A percentile compares a stretch with the other conserved stretches of the same genome.
These are phyloP conservation scores for Barbatosphaeria neglecta DNA, from an alignment of 495 filamentous ascomycete species.

Conservation along the genomic window DNA sequence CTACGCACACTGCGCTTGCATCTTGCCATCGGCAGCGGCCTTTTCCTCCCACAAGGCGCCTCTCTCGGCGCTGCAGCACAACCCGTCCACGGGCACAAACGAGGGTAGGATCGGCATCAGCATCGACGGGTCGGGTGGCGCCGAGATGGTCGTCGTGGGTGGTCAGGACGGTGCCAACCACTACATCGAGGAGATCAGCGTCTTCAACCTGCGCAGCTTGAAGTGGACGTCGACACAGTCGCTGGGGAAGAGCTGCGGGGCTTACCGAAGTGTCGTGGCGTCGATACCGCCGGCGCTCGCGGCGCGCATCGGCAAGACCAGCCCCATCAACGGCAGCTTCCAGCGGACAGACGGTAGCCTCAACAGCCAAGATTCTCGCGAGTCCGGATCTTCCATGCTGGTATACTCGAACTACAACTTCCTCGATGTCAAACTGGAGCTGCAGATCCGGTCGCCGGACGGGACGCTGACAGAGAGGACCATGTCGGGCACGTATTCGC, in stretches of 20 bases:
- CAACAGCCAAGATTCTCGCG: constrained; percentile 38
- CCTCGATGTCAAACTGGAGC: constrained; percentile 85
- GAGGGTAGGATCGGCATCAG: constrained; percentile 76
- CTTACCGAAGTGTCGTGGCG: constrained; percentile 89
- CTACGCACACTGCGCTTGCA: constrained; percentile 93
- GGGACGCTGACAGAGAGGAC: constrained; percentile 75
- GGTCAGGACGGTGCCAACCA: constrained; percentile 96
- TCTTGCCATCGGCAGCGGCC: constrained; percentile 73
- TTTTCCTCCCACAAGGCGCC: constrained; percentile 77
- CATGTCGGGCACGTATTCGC: constrained; percentile 78
- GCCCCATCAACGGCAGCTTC: constrained; percentile 7
- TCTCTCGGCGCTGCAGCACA: constrained; percentile 77
- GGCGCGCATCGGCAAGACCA: constrained; percentile 55
- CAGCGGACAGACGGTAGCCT: constrained; percentile 22
- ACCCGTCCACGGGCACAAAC: constrained; percentile 67
- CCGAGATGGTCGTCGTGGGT: constrained; percentile 94
- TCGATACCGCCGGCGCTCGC: constrained; percentile 56
- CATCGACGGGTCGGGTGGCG: constrained; percentile 81
- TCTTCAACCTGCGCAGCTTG: constrained; percentile 92
- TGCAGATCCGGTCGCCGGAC: constrained; percentile 78
- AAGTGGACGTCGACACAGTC: constrained; percentile 86
- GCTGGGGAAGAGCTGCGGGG: constrained; percentile 82
- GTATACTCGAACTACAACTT: constrained; percentile 99
- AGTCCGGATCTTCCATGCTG: constrained; percentile 73
- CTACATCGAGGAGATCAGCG: constrained; percentile 96